Evolutionary conservation across 2,329 filamentous ascomycete genomes (phyloP).

Genomic region (Pseudopyrenochaeta lycopersici): DNA sequence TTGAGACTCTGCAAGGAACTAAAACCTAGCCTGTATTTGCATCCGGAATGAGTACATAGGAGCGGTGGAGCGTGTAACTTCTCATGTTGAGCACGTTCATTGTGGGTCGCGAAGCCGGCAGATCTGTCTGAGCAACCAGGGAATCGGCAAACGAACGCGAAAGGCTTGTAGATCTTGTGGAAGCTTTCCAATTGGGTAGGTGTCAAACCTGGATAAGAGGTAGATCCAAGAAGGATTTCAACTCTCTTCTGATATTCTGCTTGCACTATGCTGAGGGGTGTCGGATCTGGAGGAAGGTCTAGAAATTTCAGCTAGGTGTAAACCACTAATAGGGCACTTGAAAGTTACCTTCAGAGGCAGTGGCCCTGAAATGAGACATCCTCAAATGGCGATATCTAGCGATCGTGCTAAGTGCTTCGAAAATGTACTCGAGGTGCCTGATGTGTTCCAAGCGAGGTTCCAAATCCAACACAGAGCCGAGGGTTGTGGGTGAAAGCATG

Average conservation of each 20-base stretch:
- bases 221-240: background rate
- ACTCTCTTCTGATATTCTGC: conserved; percentile 3
- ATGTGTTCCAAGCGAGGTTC: background rate
- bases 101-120: conserved; percentile 2
- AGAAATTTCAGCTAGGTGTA: background rate
- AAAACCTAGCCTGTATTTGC: conserved; percentile 5
- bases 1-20: background rate
- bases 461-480: background rate
- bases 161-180: background rate
- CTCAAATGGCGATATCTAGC: background rate
- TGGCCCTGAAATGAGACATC: background rate
- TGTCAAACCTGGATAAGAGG: conserved; percentile 1
- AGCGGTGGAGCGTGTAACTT: conserved; percentile 1
- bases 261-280: background rate
- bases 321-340: background rate
- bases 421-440: background rate
- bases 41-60: conserved; percentile 2
- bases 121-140: conserved; percentile 2
- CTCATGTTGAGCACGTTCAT: conserved; percentile 4
- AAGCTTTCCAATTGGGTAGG: background rate
- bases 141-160: conserved; percentile 9
- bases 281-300: background rate
- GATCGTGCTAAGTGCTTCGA: background rate
- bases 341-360: background rate
- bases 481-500: background rate